phyloP scores from a whole-genome alignment of 169 alveolate genomes.

The Cryptosporidium parvum region DNA sequence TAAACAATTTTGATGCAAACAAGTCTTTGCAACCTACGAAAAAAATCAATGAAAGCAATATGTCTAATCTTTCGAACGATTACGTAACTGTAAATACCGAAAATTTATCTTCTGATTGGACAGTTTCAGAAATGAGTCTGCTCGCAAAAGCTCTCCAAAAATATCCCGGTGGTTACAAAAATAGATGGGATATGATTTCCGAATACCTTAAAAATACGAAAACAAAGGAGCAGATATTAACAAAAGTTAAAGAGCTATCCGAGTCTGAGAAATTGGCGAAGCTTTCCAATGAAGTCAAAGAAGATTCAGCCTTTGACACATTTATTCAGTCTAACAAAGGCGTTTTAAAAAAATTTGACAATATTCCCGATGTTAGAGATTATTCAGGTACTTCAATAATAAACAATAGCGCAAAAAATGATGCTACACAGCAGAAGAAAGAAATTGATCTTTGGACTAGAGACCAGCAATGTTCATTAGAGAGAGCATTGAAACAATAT shows the following conservation, averaged over 20 bases:
- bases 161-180: conserved; percentile 90
- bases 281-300: conserved; percentile 77
- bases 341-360: conserved; percentile 78
- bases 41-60: not conserved
- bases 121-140: conserved; percentile 87
- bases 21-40: not conserved
- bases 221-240: conserved; percentile 87
- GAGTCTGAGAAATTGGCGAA: conserved; percentile 80
- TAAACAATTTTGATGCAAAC: not conserved
- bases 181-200: conserved; percentile 92
- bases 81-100: not conserved
- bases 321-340: conserved; percentile 80
- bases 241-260: conserved; percentile 88
- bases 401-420: not conserved
- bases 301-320: conserved; percentile 79
- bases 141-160: conserved; percentile 90
- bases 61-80: not conserved
- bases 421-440: conserved; percentile 5
- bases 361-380: conserved; percentile 78
- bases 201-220: conserved; percentile 87
- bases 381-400: not conserved
- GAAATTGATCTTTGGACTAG: conserved; percentile 81
- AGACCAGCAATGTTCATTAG: conserved; percentile 84
- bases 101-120: conserved; percentile 85
- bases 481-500: conserved; percentile 84